Percentiles rank a stretch among this genome's conserved stretches.
These are phyloP conservation scores for Bipolaris zeicola DNA, from an alignment of 2,329 filamentous ascomycete species.

Conservation along the genomic window DNA sequence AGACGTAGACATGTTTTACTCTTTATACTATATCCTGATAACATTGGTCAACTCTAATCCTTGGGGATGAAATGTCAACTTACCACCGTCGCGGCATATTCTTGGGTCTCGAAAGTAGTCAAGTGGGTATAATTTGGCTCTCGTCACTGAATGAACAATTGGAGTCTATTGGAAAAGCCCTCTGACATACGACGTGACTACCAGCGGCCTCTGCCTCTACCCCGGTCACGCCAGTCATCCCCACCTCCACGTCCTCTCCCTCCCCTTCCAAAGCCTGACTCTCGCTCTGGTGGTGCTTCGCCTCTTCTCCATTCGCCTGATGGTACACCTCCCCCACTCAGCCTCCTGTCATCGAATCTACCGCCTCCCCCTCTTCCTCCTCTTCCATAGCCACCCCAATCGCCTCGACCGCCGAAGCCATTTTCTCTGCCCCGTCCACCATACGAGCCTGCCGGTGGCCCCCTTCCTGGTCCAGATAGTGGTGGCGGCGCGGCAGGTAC, in stretches of 20 bases:
- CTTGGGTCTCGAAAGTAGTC: too few species aligned
- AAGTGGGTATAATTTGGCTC: background rate
- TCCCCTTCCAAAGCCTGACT: conserved; percentile 34
- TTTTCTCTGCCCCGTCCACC: conserved; percentile 39
- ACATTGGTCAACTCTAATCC: background rate
- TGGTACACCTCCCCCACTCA: conserved; percentile 52
- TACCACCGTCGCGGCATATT: background rate
- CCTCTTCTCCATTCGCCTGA: conserved; percentile 71
- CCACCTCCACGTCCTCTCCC: conserved; percentile 47
- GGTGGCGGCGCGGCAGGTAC: conserved; percentile 67
- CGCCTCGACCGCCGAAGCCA: conserved; percentile 42
- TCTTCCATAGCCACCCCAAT: conserved; percentile 34
- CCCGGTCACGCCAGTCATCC: conserved; percentile 41
- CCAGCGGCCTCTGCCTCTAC: conserved; percentile 41
- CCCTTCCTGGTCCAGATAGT: conserved; percentile 42
- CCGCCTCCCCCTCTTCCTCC: conserved; percentile 48
- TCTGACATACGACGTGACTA: conserved; percentile 12
- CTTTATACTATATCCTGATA: background rate
- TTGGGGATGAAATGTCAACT: background rate
- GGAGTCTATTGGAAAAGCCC: background rate
- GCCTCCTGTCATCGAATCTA: conserved; percentile 44
- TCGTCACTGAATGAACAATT: background rate
- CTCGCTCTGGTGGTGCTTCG: conserved; percentile 63
- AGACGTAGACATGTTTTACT: background rate
- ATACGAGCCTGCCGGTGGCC: conserved; percentile 35